Evolutionary conservation across 228 moss, liverwort and hornwort species (phyloP), one percentile per base, ranked within the genome.

Genomic region (Sphagnum fallax): DNA sequence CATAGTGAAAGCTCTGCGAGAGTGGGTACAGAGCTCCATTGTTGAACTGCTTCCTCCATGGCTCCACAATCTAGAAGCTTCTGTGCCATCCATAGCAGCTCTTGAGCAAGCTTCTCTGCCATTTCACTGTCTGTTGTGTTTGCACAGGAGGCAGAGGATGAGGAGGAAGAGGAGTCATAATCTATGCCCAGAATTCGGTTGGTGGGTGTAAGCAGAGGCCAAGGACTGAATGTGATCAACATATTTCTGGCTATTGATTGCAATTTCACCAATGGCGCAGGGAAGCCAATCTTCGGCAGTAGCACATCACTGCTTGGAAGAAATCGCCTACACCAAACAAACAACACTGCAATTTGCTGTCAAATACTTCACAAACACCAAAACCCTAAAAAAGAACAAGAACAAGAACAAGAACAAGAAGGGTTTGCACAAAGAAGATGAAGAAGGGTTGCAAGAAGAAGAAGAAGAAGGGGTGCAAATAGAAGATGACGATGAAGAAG

Each of bases 1-100:
- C 51, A 72, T 4, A 89, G 75, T 51, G 96, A 82, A 61, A 84
- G 82, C 66, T 86, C 78, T 3, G 92, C 89, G 5, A 96, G 81
- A 50, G 75, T 80, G 10, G 82, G 66, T 55, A 76, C 77, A 8
- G 81, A 80, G 76, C 92, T 91, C 96, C 96, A 96, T 59, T 77
- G 86, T 5, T 70, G 67, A 15, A 91, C 78, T 55, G 82, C 92
- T 52, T 83, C 86, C 47, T 89, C 86, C 72, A 89, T 71, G 4
- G 81, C 86, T 32, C 86, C 89, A 66, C 78, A 77, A 10, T 74
- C 86, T 13, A 80, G 72, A 69, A 96, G 74, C 73, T 88, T 92
- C 79, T 83, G 77, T 2, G 89, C 83, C 52, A 96, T 79, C 96
- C 96, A 96, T 5, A 96, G 78, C 63, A 96, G 82, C 69, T 96